These are phyloP conservation scores for Leccinum rimulosum DNA, from an alignment of 768 basidiomycete species.

Conservation along the genomic window DNA sequence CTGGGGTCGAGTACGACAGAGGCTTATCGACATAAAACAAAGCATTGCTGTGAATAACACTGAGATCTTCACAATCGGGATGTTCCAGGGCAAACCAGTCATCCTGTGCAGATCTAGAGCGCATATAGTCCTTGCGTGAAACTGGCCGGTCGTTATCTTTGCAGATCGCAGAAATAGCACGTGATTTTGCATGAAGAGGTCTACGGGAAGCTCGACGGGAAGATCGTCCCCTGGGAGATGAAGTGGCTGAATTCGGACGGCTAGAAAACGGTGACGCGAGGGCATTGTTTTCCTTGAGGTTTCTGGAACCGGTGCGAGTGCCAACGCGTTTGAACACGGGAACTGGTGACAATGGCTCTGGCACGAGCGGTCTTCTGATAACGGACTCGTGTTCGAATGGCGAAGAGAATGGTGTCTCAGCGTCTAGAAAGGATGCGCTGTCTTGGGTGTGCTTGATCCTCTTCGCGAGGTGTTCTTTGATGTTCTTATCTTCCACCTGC, in stretches of 20 bases:
- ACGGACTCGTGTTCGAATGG: slow-evolving; percentile 24
- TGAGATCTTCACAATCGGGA: not conserved
- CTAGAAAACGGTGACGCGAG: slow-evolving; percentile 49
- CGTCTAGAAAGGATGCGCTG: slow-evolving; percentile 9
- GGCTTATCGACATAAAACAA: slow-evolving; percentile 24
- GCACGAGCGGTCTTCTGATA: slow-evolving; percentile 18
- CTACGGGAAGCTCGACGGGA: slow-evolving; percentile 17
- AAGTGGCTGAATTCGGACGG: slow-evolving; percentile 39
- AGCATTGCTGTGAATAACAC: slow-evolving; percentile 2
- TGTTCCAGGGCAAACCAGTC: slow-evolving; percentile 16
- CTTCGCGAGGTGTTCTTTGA: slow-evolving; percentile 32
- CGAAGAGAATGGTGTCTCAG: slow-evolving; percentile 29
- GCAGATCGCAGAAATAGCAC: slow-evolving; percentile 36
- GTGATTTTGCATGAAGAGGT: slow-evolving; percentile 34
- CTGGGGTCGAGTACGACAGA: slow-evolving; percentile 29
- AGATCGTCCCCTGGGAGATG: slow-evolving; percentile 32
- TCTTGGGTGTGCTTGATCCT: slow-evolving; percentile 29
- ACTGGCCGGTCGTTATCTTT: slow-evolving; percentile 17
- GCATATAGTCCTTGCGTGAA: slow-evolving; percentile 29
- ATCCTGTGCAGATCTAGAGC: slow-evolving; percentile 11
- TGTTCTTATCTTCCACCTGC: slow-evolving; percentile 20
- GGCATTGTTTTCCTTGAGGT: slow-evolving; percentile 38
- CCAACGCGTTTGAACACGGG: slow-evolving; percentile 35
- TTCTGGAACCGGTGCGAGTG: slow-evolving; percentile 40
- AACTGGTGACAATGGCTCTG: slow-evolving; percentile 43